A percentile compares a stretch with the other conserved stretches of the same genome.
These are phyloP conservation scores for Phytophthora sojae DNA, from an alignment of 352 stramenopile species.

Conservation along the genomic window DNA sequence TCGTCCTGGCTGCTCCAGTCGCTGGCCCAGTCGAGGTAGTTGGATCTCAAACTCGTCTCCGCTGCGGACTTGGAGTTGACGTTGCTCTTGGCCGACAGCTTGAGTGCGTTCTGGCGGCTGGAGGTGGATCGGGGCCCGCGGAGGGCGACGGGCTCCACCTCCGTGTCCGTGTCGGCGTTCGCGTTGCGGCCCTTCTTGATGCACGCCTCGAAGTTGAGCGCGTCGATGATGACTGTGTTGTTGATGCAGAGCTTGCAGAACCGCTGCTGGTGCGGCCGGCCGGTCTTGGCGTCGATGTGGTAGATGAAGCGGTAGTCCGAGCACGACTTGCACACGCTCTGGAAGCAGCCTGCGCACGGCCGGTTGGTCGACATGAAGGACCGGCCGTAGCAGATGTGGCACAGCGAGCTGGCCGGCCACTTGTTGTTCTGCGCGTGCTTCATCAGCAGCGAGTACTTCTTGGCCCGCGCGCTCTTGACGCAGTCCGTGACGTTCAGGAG, in stretches of 20 bases:
- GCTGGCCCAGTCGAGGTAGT: conserved; percentile 46
- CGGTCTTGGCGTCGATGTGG: conserved; percentile 49
- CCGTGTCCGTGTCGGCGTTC: conserved; percentile 30
- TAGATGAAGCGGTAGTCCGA: conserved; percentile 59
- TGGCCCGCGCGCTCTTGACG: conserved; percentile 50
- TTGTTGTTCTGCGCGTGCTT: conserved; percentile 42
- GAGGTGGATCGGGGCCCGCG: conserved; percentile 15
- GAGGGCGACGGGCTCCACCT: conserved; percentile 28
- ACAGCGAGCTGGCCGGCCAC: conserved; percentile 41
- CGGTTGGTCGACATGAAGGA: conserved; percentile 50
- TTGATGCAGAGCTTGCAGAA: conserved; percentile 64
- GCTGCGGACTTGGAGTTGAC: conserved; percentile 31
- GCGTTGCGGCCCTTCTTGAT: conserved; percentile 29
- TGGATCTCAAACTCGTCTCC: conserved; percentile 40
- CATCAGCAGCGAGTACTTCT: conserved; percentile 52
- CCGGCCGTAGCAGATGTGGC: conserved; percentile 54
- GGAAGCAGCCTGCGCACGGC: conserved; percentile 50
- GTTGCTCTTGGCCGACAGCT: conserved; percentile 22
- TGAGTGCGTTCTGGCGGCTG: conserved; percentile 29
- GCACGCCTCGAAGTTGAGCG: conserved; percentile 40
- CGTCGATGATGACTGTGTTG: conserved; percentile 40
- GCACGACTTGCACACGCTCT: conserved; percentile 59
- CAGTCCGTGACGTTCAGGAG: conserved; percentile 46
- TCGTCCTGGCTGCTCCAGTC: conserved; percentile 52
- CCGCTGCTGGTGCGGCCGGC: conserved; percentile 41